phyloP scores from a whole-genome alignment of 805 yeast species.

The Candida chauliodis region DNA sequence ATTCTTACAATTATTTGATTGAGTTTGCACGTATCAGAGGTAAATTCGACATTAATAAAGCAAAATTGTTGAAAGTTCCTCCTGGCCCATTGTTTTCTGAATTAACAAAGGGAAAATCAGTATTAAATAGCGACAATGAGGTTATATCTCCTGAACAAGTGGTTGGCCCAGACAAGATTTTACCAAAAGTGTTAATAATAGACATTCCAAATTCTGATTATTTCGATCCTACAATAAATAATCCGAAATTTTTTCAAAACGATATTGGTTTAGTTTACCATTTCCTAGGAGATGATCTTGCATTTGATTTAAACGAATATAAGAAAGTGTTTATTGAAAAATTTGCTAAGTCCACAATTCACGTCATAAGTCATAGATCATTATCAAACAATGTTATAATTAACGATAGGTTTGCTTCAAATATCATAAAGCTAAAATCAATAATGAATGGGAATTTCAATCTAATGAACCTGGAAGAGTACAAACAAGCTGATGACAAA shows the following conservation, averaged over 20 bases:
- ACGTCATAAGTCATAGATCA: constrained; percentile 69
- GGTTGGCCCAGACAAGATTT: constrained; percentile 54
- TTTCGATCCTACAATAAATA: constrained; percentile 24
- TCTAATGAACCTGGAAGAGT: constrained; percentile 29
- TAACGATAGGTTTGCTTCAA: constrained; percentile 52
- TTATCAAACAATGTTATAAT: constrained; percentile 60
- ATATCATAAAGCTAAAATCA: constrained; percentile 55
- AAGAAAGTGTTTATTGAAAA: constrained; percentile 43
- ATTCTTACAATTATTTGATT: constrained; percentile 66
- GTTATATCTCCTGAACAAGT: constrained; percentile 68
- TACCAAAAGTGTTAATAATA: constrained; percentile 59
- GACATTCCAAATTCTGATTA: constrained; percentile 66
- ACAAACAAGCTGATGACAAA: constrained; percentile 12
- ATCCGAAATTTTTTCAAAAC: constrained; percentile 31
- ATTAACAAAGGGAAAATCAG: constrained; percentile 57
- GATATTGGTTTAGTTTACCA: constrained; percentile 64
- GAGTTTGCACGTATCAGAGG: constrained; percentile 71
- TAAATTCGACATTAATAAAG: constrained; percentile 63
- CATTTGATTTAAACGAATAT: constrained; percentile 41
- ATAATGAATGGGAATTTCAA: constrained; percentile 45
- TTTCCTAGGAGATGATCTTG: constrained; percentile 63
- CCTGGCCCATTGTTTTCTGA: constrained; percentile 56
- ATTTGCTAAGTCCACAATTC: constrained; percentile 52
- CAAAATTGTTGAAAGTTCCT: constrained; percentile 65
- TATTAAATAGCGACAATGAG: constrained; percentile 57